Conservation (phyloP, 2,329 filamentous ascomycete genomes). For the Colletotrichum tabaci region DNA sequence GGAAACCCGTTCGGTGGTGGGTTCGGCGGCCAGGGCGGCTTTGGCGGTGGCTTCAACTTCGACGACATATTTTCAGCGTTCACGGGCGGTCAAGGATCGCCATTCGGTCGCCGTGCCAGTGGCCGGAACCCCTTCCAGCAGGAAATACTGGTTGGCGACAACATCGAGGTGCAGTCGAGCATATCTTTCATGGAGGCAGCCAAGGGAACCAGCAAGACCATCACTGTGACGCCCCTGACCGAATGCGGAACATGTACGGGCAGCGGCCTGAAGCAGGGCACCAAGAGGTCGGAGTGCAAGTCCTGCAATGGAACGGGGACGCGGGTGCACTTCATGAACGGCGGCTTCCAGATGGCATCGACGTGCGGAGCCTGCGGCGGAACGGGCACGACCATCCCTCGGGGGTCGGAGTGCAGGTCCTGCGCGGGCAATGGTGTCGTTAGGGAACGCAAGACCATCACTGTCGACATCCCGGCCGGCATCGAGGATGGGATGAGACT, state of each 20-base stretch:
- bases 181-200: constrained; percentile 98
- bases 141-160: constrained; percentile 91
- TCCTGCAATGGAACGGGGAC: constrained; percentile 89
- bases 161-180: constrained; percentile 93
- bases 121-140: constrained; percentile 79
- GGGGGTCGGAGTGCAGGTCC: constrained; percentile 83
- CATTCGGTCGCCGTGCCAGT: constrained; percentile 69
- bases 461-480: constrained; percentile 92
- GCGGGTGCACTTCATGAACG: constrained; percentile 89
- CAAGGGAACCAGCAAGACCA: constrained; percentile 90
- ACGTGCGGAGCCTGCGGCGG: constrained; percentile 89
- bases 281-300: constrained; percentile 80
- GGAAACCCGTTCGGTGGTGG: constrained; percentile 74
- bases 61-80: constrained; percentile 96
- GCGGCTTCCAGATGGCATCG: constrained; percentile 95
- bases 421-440: constrained; percentile 89
- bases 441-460: constrained; percentile 85
- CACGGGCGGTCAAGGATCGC: constrained; percentile 66
- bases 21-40: constrained; percentile 75
- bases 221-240: constrained; percentile 85
- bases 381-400: constrained; percentile 81
- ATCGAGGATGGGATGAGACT: constrained; percentile 98
- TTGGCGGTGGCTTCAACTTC: constrained; percentile 90
- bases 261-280: constrained; percentile 86
- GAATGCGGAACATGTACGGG: constrained; percentile 88